Evolutionary conservation across 192 early-diverging fungal genomes (phyloP).

Genomic region (Entomortierella lignicola): DNA sequence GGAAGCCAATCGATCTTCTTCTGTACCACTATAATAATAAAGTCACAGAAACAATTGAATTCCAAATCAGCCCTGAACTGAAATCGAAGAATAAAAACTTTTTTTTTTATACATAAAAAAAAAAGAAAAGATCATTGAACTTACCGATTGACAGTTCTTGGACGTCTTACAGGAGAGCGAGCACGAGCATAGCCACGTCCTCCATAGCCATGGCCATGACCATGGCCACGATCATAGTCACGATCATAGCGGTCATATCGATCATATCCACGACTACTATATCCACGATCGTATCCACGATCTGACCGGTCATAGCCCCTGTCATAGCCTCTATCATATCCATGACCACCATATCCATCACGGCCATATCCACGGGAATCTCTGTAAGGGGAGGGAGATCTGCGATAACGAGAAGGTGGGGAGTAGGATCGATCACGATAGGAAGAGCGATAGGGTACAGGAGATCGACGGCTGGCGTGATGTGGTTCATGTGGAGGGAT

Average conservation of each 20-base stretch:
- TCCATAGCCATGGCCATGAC: constrained; percentile 30
- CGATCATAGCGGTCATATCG: constrained; percentile 49
- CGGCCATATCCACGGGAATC: constrained; percentile 48
- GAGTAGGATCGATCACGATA: constrained; percentile 56
- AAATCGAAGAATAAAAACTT: not conserved
- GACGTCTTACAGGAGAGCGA: constrained; percentile 59
- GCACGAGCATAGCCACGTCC: constrained; percentile 37
- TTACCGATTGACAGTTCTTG: constrained; percentile 62
- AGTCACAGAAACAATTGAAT: constrained; percentile 8
- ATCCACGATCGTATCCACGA: constrained; percentile 29
- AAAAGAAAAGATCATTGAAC: not conserved
- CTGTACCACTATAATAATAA: constrained; percentile 65
- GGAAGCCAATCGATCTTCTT: constrained; percentile 70
- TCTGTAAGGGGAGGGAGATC: constrained; percentile 54
- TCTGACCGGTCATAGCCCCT: constrained; percentile 40
- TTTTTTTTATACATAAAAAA: not conserved
- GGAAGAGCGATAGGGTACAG: constrained; percentile 21
- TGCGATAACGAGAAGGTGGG: constrained; percentile 50
- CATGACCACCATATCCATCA: constrained; percentile 25
- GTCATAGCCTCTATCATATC: constrained; percentile 48
- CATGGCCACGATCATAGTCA: constrained; percentile 27
- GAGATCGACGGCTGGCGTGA: constrained; percentile 27
- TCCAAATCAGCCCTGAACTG: constrained; percentile 4
- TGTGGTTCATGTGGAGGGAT: constrained; percentile 21
- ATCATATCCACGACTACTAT: constrained; percentile 7